Base-by-base conservation (phyloP, 1,139 yeast genomes). In the Kodamaea suecica region DNA sequence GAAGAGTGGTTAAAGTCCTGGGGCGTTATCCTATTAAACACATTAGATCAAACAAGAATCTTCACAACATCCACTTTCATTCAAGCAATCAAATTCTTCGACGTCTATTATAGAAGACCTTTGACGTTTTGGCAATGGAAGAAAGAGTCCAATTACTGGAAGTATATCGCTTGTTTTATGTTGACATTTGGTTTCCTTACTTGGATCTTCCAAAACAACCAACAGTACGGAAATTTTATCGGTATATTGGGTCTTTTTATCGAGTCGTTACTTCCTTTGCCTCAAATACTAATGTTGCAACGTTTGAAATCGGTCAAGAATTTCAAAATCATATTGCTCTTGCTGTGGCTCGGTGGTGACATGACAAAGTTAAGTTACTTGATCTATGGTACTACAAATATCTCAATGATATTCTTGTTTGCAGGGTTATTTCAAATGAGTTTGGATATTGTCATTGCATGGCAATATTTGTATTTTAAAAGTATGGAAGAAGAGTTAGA, bases 301-400 rank as follows among this genome's bases (percentile, higher is more conserved):
- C 68, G 90, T 39, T 57, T 85, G 19, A 77, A 79, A 47, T 76
- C 86, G 1, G 79, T 84, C 5, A 82, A 82, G 45, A 92, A 92
- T 42, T 87, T 88, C 61, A 82, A 88, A 49, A 66, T 81, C 30
- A 75, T 90, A 24, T 63, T 88, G 33, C 57, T 88, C 31, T 62
- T 86, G 20, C 82, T 92, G 49, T 88, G 97, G 97, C 64, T 88
- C 7, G 82, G 92, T 41, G 96, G 97, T 34, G 97, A 88, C 59
- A 63, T 82, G 30, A 75, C 87, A 26, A 88, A 88, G 54, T 72
- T 88, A 26, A 65, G 80, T 33, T 87, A 84, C 54, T 67, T 87
- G 39, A 49, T 83, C 10, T 81, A 70, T 54, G 94, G 95, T 8
- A 84, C 95, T 1, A 72, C 72, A 37, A 73, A 81, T 45, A 76